Evolutionary conservation across 2,329 filamentous ascomycete species (phyloP).

Genomic region (Elsinoe arachidis): DNA sequence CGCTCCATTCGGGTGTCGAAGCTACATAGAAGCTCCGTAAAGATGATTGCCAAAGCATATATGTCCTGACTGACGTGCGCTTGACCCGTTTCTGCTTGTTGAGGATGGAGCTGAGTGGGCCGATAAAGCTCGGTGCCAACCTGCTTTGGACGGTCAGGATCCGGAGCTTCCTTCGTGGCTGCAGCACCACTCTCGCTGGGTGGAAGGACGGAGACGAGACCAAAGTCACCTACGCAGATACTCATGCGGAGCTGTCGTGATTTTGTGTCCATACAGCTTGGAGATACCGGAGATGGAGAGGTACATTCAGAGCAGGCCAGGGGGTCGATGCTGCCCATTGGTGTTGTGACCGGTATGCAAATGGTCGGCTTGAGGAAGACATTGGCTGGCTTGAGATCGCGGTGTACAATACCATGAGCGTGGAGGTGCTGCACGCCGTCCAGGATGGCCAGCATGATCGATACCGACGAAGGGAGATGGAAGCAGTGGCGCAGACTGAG

Average conservation of each 20-base stretch:
- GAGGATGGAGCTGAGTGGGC: constrained; percentile 16
- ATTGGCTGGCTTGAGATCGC: constrained; percentile 61
- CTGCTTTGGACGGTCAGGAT: not conserved
- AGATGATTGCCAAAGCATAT: constrained; percentile 53
- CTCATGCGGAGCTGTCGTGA: constrained; percentile 37
- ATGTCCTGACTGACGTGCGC: constrained; percentile 50
- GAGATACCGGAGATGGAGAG: not conserved
- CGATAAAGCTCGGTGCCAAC: constrained; percentile 24
- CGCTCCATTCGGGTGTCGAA: constrained; percentile 41
- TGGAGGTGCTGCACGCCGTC: constrained; percentile 59
- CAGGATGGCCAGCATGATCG: constrained; percentile 50
- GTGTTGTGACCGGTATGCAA: constrained; percentile 22
- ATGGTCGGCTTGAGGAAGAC: constrained; percentile 47
- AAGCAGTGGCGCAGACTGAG: constrained; percentile 49
- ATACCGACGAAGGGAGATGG: constrained; percentile 49
- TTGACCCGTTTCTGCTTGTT: constrained; percentile 42
- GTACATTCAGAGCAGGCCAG: constrained; percentile 38
- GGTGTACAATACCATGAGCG: constrained; percentile 51
- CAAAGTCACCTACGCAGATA: constrained; percentile 60
- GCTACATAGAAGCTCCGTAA: constrained; percentile 52
- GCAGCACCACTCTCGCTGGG: not conserved
- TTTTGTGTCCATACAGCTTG: constrained; percentile 12
- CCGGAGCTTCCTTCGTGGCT: not conserved
- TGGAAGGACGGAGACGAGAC: constrained; percentile 51
- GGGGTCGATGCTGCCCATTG: constrained; percentile 39